phyloP scores from a whole-genome alignment of 140 eudicot species.

The Stevia rebaudiana region DNA sequence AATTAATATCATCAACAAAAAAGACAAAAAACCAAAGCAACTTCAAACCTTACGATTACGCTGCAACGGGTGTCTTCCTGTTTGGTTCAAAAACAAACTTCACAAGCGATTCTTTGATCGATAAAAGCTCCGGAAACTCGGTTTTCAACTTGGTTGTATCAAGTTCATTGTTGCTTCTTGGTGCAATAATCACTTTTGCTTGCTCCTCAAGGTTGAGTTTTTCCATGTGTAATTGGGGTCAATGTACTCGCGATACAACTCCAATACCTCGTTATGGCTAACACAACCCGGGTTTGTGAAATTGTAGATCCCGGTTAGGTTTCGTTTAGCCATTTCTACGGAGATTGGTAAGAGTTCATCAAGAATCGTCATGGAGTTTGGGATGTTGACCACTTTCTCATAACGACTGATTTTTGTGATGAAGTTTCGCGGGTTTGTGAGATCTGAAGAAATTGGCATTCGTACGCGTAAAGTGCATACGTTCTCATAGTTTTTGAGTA shows the following conservation, averaged over 20 bases:
- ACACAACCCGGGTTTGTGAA: slow-evolving; percentile 59
- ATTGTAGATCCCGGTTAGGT: slow-evolving; percentile 54
- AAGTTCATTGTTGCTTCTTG: slow-evolving; percentile 50
- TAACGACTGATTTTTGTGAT: slow-evolving; percentile 45
- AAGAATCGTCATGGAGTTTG: slow-evolving; percentile 58
- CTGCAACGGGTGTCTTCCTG: slow-evolving; percentile 38
- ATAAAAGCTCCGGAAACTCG: slow-evolving; percentile 49
- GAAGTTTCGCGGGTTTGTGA: slow-evolving; percentile 56
- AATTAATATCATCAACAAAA: background rate
- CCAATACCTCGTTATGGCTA: slow-evolving; percentile 54
- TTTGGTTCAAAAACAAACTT: slow-evolving; percentile 49
- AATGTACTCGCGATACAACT: slow-evolving; percentile 46
- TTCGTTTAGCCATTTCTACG: slow-evolving; percentile 52
- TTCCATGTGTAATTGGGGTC: slow-evolving; percentile 36
- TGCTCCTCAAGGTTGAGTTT: slow-evolving; percentile 53
- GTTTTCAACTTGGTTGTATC: slow-evolving; percentile 52
- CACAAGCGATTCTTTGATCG: slow-evolving; percentile 53
- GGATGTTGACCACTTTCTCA: slow-evolving; percentile 49
- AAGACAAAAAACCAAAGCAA: background rate
- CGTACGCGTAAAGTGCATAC: slow-evolving; percentile 50
- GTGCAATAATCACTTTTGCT: slow-evolving; percentile 48
- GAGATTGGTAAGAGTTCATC: slow-evolving; percentile 56
- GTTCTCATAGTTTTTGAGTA: slow-evolving; percentile 44
- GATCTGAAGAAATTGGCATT: slow-evolving; percentile 55
- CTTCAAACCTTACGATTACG: background rate